Conservation (phyloP, 108 stramenopile species). For the Nannochloropsis granulata region DNA sequence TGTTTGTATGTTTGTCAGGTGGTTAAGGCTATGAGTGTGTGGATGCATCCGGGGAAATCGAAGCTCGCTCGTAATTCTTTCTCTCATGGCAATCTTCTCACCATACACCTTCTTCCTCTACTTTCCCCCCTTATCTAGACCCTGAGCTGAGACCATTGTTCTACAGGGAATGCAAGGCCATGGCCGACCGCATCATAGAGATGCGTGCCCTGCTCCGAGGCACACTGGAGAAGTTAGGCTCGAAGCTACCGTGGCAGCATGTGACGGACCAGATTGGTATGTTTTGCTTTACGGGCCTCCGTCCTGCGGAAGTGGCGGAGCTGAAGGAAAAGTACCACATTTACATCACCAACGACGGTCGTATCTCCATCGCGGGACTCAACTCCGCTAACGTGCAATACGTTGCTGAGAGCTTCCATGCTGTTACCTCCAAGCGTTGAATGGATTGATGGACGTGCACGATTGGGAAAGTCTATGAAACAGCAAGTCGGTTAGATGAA, state of each 20-base stretch:
- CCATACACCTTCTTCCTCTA: neutral
- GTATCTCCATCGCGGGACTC: constrained; percentile 92
- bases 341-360: constrained; percentile 85
- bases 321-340: constrained; percentile 69
- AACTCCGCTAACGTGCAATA: constrained; percentile 81
- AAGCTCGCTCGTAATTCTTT: too few relatives aligned
- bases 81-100: neutral
- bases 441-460: too few relatives aligned
- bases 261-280: constrained; percentile 94
- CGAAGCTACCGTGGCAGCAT: constrained; percentile 78
- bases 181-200: constrained; percentile 75
- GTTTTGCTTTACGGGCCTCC: constrained; percentile 96
- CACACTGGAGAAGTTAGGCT: constrained; percentile 57
- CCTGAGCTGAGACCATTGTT: neutral
- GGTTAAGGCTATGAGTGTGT: too few relatives aligned
- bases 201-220: constrained; percentile 66
- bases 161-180: constrained; percentile 62
- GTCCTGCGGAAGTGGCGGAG: constrained; percentile 60
- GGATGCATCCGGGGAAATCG: too few relatives aligned
- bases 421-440: constrained; percentile 48
- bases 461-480: too few relatives aligned
- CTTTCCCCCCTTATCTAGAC: neutral
- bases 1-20: too few relatives aligned
- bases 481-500: too few relatives aligned
- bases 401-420: constrained; percentile 75